Evolutionary conservation across 345 rosid species (phyloP), one percentile per base, ranked within the genome.

Genomic region (Populus davidiana): DNA sequence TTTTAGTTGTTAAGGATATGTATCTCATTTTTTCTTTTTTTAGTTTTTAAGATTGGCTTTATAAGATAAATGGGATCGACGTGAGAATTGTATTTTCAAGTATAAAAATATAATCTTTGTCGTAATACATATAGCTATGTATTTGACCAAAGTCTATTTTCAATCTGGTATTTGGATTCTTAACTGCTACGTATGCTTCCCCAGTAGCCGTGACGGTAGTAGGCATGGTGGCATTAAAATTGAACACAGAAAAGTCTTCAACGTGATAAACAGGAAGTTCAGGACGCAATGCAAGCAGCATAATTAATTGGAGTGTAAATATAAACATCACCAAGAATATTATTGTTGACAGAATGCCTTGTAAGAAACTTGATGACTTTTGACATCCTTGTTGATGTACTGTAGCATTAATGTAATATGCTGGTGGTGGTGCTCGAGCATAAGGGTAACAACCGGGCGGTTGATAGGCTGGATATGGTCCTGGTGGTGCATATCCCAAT

Each of bases 201-300:
- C 85, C 84, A 75, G 85, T 84, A 41, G 83, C 83, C 43, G 88
- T 71, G 47, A 83, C 84, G 50, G 73, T 77, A 83, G 81, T 77
- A 83, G 81, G 77, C 0, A 69, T 2, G 0, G 87, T 77, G 72
- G 86, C 82, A 80, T 89, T 84, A 78, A 94, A 92, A 25, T 83
- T 82, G 5, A 87, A 84, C 9, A 90, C 88, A 21, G 86, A 72
- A 18, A 85, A 86, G 59, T 84, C 81, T 7, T 91, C 85, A 8
- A 87, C 86, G 47, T 88, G 88, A 70, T 91, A 82, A 74, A 82
- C 73, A 38, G 81, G 27, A 39, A 86, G 80, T 20, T 66, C 23
- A n/a, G 96, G 97, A 25, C 92, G 94, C 81, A 92, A 77, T 7
- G 90, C 74, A 70, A 90, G 90, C 94, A 96, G 91, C 70, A 85